A percentile compares a stretch with the other conserved stretches of the same genome.
phyloP scores from a whole-genome alignment of 2,329 filamentous ascomycete species.

The Cadophora luteo-olivacea region DNA sequence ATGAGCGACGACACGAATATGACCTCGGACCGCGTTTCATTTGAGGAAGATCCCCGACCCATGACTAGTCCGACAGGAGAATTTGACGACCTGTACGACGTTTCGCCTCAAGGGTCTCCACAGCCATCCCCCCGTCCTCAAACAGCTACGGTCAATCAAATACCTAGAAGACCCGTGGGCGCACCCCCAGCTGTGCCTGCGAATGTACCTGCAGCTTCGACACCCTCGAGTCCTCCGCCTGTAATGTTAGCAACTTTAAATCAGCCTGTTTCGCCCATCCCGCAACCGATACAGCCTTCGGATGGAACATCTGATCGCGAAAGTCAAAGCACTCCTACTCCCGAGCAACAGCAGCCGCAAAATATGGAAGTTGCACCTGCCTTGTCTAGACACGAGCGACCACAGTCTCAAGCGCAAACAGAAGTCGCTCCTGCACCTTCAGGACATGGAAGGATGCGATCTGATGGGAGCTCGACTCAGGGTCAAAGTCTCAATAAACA shows the following conservation, averaged over 20 bases:
- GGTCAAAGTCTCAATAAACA: conserved; percentile 25
- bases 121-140: conserved; percentile 30
- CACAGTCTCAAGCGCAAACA: conserved; percentile 9
- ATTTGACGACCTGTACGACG: conserved; percentile 45
- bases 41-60: conserved; percentile 43
- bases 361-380: neutral
- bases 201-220: conserved; percentile 17
- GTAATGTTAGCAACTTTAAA: conserved; percentile 35
- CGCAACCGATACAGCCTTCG: conserved; percentile 29
- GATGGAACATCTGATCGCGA: conserved; percentile 13
- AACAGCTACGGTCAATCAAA: conserved; percentile 29
- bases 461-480: neutral
- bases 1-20: conserved; percentile 47
- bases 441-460: neutral
- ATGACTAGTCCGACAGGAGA: conserved; percentile 44
- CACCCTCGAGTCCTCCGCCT: conserved; percentile 22
- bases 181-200: conserved; percentile 22
- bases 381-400: conserved; percentile 27
- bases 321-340: neutral
- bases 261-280: conserved; percentile 38
- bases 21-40: conserved; percentile 34
- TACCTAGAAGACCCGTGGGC: conserved; percentile 38
- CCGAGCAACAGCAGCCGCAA: neutral
- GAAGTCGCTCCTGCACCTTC: conserved; percentile 9
- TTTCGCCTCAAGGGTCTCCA: conserved; percentile 44